Evolutionary conservation across 2,329 filamentous ascomycete genomes (phyloP).

Genomic region (Diaporthe citrichinensis): DNA sequence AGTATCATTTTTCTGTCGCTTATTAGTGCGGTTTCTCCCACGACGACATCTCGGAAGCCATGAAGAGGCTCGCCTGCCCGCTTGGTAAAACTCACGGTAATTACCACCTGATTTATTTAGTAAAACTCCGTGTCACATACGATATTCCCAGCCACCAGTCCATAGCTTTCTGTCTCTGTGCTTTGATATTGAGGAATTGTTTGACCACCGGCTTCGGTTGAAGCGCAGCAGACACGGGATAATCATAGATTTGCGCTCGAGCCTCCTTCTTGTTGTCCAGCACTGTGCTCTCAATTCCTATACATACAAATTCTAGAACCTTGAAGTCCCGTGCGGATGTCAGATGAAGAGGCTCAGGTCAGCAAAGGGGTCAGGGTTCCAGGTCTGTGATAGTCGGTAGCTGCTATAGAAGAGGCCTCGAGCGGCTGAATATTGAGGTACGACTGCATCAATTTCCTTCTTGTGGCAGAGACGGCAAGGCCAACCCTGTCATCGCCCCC

Average conservation of each 20-base stretch:
- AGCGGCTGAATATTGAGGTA: not conserved
- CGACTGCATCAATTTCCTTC: not conserved
- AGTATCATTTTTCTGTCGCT: not conserved
- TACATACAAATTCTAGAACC: not conserved
- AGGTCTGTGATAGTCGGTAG: not conserved
- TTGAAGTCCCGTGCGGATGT: not conserved
- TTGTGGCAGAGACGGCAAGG: not conserved
- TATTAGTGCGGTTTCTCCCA: not conserved
- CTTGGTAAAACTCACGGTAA: not conserved
- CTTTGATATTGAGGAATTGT: not conserved
- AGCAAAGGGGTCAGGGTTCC: not conserved
- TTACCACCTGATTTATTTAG: not conserved
- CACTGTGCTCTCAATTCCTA: not conserved
- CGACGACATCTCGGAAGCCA: not conserved
- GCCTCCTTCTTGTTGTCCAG: not conserved
- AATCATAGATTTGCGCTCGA: not conserved
- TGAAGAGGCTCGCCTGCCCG: not conserved
- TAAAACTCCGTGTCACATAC: not conserved
- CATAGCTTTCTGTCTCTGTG: not conserved
- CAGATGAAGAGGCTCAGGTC: not conserved
- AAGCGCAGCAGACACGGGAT: not conserved
- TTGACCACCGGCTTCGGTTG: not conserved
- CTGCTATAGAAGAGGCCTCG: not conserved
- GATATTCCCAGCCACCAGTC: not conserved
- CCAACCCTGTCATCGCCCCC: not conserved